Conservation (phyloP, 2,329 filamentous ascomycete species). For the Blastomyces silverae region DNA sequence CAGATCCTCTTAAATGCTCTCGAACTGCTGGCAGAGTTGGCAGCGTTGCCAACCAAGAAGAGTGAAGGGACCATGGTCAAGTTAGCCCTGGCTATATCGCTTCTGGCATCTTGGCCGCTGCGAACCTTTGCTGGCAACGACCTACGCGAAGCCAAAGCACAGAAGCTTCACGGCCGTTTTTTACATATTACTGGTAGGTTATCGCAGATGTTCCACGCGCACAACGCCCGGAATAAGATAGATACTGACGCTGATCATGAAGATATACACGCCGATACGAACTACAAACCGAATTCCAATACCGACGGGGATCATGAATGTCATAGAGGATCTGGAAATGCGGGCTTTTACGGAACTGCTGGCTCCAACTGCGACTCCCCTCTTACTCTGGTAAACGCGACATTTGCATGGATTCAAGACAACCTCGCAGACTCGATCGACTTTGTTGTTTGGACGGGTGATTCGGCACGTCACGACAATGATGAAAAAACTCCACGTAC, state of each 20-base stretch:
- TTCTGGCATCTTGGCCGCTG: constrained; percentile 6
- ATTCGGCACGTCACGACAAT: constrained; percentile 82
- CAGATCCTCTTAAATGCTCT: neutral
- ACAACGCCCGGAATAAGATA: constrained; percentile 18
- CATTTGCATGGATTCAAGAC: constrained; percentile 77
- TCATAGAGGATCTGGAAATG: constrained; percentile 68
- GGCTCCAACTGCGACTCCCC: constrained; percentile 86
- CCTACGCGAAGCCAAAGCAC: neutral
- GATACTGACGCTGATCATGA: constrained; percentile 9
- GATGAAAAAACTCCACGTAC: constrained; percentile 73
- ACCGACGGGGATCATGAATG: constrained; percentile 64
- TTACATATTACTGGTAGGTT: constrained; percentile 74
- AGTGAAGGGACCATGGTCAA: constrained; percentile 10
- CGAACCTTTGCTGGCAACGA: constrained; percentile 1
- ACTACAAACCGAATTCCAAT: constrained; percentile 73
- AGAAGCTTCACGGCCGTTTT: constrained; percentile 61
- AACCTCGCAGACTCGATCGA: constrained; percentile 73
- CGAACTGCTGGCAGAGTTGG: constrained; percentile 6
- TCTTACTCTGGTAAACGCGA: constrained; percentile 71
- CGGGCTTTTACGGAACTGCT: constrained; percentile 77
- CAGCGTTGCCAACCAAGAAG: constrained; percentile 2
- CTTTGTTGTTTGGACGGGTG: constrained; percentile 89
- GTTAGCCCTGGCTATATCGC: constrained; percentile 3
- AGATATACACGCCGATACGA: constrained; percentile 90
- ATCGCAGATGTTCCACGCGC: constrained; percentile 17